Percentiles rank a stretch among this genome's conserved stretches.
Evolutionary conservation across 2,329 filamentous ascomycete species (phyloP).

Genomic region (Nothomitra cinnamomea): DNA sequence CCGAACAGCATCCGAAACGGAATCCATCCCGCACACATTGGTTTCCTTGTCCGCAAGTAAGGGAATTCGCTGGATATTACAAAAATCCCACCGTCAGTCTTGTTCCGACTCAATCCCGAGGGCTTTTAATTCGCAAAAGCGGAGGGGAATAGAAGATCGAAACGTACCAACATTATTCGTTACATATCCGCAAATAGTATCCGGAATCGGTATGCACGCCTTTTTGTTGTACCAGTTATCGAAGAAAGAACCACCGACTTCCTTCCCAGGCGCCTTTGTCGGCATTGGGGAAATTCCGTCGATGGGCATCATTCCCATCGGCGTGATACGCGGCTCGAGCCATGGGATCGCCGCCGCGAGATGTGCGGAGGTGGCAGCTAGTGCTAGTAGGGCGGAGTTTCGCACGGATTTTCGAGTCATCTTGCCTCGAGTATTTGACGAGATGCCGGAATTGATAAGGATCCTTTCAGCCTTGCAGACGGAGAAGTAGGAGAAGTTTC

Average conservation of each 20-base stretch:
- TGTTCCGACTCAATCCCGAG: background rate
- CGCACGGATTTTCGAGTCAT: too few species aligned
- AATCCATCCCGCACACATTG: background rate
- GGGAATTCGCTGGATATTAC: background rate
- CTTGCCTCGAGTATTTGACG: too few species aligned
- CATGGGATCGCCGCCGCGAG: background rate
- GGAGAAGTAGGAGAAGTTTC: too few species aligned
- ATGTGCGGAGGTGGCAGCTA: too few species aligned
- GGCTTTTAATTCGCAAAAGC: background rate
- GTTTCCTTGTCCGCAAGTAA: background rate
- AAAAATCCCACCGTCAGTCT: background rate
- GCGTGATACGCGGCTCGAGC: background rate
- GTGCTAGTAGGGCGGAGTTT: too few species aligned
- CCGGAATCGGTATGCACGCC: background rate
- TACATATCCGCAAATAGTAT: background rate
- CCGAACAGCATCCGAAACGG: background rate
- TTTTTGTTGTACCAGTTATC: background rate
- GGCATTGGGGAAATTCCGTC: constrained; percentile 1
- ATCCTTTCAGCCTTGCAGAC: too few species aligned
- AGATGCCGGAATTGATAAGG: too few species aligned
- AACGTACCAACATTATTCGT: background rate
- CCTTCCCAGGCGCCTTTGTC: background rate
- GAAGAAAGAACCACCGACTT: background rate
- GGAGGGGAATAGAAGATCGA: background rate
- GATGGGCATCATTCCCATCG: background rate